Evolutionary conservation across 1,284 basidiomycete genomes (phyloP).

Genomic region (Rhodofomes roseus): DNA sequence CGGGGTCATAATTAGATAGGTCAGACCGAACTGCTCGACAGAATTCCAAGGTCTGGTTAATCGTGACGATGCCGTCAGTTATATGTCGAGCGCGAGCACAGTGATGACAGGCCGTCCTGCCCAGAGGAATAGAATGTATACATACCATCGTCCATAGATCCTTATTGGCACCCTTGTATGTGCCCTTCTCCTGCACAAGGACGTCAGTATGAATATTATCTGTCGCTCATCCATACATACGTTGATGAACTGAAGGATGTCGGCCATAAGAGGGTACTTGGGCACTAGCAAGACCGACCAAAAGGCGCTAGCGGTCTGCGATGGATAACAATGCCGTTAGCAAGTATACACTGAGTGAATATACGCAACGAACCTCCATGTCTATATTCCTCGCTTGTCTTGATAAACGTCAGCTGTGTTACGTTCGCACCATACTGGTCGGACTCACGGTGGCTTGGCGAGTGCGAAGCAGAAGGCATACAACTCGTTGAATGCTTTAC

Average conservation of each 20-base stretch:
- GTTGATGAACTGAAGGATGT: constrained; percentile 59
- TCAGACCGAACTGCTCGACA: constrained; percentile 17
- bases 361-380: constrained; percentile 60
- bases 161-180: constrained; percentile 73
- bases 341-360: background rate
- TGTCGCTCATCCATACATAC: constrained; percentile 36
- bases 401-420: background rate
- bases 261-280: constrained; percentile 57
- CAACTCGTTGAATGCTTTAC: constrained; percentile 54
- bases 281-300: constrained; percentile 70
- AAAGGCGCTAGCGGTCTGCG: constrained; percentile 62
- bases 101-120: background rate
- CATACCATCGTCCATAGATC: constrained; percentile 83
- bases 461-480: constrained; percentile 68
- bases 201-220: background rate
- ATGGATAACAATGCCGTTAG: background rate
- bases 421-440: background rate
- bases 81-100: background rate
- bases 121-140: constrained; percentile 4
- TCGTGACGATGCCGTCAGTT: background rate
- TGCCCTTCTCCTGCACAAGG: constrained; percentile 47
- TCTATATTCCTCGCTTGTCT: constrained; percentile 73
- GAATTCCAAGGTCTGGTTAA: constrained; percentile 21
- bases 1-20: constrained; percentile 8
- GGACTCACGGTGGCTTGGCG: constrained; percentile 56